A percentile compares a stretch with the other conserved stretches of the same genome.
Evolutionary conservation across 768 basidiomycete genomes (phyloP).

Genomic region (Collybia nuda): DNA sequence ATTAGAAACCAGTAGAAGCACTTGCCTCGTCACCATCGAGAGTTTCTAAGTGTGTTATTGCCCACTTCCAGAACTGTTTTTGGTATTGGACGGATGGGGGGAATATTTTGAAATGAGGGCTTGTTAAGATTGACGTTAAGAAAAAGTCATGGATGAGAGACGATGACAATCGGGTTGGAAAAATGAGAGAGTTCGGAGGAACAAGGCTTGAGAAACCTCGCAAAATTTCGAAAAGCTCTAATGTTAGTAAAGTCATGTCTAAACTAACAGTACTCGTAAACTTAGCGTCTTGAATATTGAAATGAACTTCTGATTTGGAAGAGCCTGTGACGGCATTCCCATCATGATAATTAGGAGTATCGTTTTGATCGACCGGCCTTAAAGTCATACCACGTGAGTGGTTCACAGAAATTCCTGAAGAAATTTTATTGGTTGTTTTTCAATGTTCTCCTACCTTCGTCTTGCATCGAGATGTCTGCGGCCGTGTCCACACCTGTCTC

Average conservation of each 20-base stretch:
- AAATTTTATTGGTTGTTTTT: conserved; percentile 26
- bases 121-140: conserved; percentile 48
- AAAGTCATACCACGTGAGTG: conserved; percentile 28
- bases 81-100: conserved; percentile 68
- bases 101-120: conserved; percentile 52
- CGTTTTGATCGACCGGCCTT: conserved; percentile 22
- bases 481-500: conserved; percentile 25
- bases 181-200: conserved; percentile 38
- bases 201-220: conserved; percentile 53
- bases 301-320: too few relatives aligned
- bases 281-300: too few relatives aligned
- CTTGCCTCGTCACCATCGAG: conserved; percentile 47
- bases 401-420: conserved; percentile 21
- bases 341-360: too few relatives aligned
- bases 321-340: too few relatives aligned
- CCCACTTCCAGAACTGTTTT: conserved; percentile 73
- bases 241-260: conserved; percentile 14
- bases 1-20: conserved; percentile 7
- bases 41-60: conserved; percentile 52
- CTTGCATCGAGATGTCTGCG: conserved; percentile 26
- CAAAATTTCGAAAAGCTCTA: conserved; percentile 43
- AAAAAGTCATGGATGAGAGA: conserved; percentile 53
- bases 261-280: too few relatives aligned
- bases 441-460: conserved; percentile 35
- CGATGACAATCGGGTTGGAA: conserved; percentile 40